These are phyloP conservation scores for Solanum sitiens DNA, from an alignment of 257 asterid species.

Conservation along the genomic window DNA sequence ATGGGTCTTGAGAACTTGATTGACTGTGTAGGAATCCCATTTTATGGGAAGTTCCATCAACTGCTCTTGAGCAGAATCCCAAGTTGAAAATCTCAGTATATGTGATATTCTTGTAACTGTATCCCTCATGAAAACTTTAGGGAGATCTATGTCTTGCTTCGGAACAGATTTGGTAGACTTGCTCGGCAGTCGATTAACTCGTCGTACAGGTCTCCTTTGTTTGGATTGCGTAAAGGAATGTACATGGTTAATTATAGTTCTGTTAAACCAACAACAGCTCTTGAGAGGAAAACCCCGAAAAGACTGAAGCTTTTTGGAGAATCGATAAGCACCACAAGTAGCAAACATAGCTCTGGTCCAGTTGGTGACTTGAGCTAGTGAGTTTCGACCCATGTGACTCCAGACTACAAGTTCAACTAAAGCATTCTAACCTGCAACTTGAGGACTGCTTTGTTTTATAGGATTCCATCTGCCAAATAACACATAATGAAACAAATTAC, in stretches of 20 bases:
- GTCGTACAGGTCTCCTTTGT: conserved; percentile 16
- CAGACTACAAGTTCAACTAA: neutral
- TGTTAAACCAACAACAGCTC: conserved; percentile 15
- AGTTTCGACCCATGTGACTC: neutral
- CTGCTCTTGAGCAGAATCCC: conserved; percentile 76
- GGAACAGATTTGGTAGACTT: conserved; percentile 15
- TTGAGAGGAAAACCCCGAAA: neutral
- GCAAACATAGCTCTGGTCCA: conserved; percentile 21
- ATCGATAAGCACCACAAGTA: conserved; percentile 14
- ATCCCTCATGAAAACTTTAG: conserved; percentile 38
- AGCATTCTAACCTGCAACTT: neutral
- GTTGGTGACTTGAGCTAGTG: neutral
- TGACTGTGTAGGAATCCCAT: conserved; percentile 92
- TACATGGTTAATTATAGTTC: neutral
- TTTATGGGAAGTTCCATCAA: conserved; percentile 38
- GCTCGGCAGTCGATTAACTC: conserved; percentile 3
- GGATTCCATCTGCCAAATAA: neutral
- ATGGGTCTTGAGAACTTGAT: conserved; percentile 80
- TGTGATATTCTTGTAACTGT: conserved; percentile 45
- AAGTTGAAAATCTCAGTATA: conserved; percentile 54
- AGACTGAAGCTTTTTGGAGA: conserved; percentile 19
- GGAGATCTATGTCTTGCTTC: conserved; percentile 12
- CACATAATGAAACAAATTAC: neutral
- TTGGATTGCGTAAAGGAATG: neutral
- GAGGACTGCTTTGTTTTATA: neutral